Conservation (phyloP, 768 basidiomycete species). For the Ramaria sp. region DNA sequence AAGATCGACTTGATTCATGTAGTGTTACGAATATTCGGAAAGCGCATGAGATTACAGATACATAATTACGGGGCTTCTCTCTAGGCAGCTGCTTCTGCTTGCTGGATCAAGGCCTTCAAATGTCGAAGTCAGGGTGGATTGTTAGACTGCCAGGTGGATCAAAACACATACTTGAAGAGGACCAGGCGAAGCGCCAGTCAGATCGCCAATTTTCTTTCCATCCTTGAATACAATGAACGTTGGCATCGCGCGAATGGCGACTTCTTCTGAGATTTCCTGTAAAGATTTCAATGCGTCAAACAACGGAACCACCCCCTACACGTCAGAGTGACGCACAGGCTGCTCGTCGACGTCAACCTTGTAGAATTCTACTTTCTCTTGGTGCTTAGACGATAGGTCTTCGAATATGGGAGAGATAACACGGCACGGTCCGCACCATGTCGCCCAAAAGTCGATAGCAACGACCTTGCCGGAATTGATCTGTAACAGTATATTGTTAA, state of each 20-base stretch:
- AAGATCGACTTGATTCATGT: too few relatives aligned
- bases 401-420: conserved; percentile 57
- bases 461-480: conserved; percentile 36
- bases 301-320: not conserved
- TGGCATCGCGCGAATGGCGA: conserved; percentile 47
- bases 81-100: too few relatives aligned
- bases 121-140: too few relatives aligned
- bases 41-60: too few relatives aligned
- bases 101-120: too few relatives aligned
- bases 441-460: conserved; percentile 67
- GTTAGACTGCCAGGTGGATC: not conserved
- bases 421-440: conserved; percentile 67
- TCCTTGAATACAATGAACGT: conserved; percentile 28
- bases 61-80: too few relatives aligned
- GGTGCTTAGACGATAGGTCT: conserved; percentile 32
- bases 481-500: conserved; percentile 16
- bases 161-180: not conserved
- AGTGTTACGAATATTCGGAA: too few relatives aligned
- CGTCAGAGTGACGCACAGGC: conserved; percentile 19
- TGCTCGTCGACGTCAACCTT: conserved; percentile 65
- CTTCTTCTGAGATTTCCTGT: conserved; percentile 29
- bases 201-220: conserved; percentile 23
- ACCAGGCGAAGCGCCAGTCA: conserved; percentile 35
- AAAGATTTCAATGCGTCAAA: not conserved
- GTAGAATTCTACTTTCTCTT: conserved; percentile 42